Evolutionary conservation across 345 rosid species (phyloP), one percentile per base, ranked within the genome.

Genomic region (Gossypium raimondii): DNA sequence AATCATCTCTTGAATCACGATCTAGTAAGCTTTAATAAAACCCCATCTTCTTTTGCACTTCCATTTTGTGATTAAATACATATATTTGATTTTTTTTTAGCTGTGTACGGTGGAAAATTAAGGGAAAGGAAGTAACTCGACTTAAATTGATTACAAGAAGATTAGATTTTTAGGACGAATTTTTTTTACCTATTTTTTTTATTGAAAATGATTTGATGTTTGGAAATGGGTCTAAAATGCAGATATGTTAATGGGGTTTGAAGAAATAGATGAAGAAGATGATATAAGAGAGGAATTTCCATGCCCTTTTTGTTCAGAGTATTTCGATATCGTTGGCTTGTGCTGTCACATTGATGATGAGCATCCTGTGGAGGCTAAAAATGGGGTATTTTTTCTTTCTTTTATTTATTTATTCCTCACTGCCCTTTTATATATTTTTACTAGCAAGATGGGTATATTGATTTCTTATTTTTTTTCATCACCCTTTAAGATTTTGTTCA

Each of bases 311-410:
- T 94, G 97, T 77, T 84, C 97, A 10, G 95, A 94, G 71, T 86
- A 85, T 76, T 94, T 89, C 77, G 98, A 94, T 79, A 94, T 94
- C 34, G 90, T 87, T 55, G 93, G 97, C 75, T 84, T 92, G 78
- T 94, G 97, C 74, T 87, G 94, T 75, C 98, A 90, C 87, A 90
- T 94, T 61, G 97, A 94, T 24, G 97, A 94, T 62, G 92, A 87
- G 79, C 98, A 94, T 83, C 92, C 94, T 8, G 48, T 79, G 81
- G 97, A 94, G 83, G 89, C 98, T 78, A 88, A 51, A 81, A 92
- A 88, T 80, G 98, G 97, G 93, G 98, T 58, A 58, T 22, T 34
- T 34, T 34, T 24, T 11, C 17, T 58, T 34, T 25, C 6, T 22
- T 24, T 24, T 22, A 24, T 24, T 34, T 27, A 11, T 58, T 58